Base-by-base conservation (phyloP, 2,329 filamentous ascomycete species). In the Aspergillus nomiae region DNA sequence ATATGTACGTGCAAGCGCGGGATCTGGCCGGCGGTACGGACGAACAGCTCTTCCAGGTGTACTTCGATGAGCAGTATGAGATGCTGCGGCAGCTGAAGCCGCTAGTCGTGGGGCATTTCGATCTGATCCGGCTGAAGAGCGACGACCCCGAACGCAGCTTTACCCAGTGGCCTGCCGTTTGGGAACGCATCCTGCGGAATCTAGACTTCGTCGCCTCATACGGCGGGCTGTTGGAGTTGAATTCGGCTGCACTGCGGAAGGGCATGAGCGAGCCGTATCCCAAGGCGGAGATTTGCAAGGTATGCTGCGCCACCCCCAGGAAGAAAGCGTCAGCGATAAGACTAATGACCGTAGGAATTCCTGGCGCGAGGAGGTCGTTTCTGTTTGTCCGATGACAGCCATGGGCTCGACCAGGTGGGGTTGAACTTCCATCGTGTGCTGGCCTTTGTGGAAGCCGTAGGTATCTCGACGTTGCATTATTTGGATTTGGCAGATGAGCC, bases 371-470 rank as follows among this genome's bases (percentile, higher is more conserved):
- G 89, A 28, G 94, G 95, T 28, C 87, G 86, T 64, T 96, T 98
- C 78, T 96, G 92, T 59, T 85, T 99, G 70, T 97, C 92, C 8
- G 95, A 99, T 76, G 95, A 99, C 78, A 97, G 93, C 76, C 95
- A 99, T 80, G 92, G 92, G 45, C 86, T 92, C 63, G 90, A 86
- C 2, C 94, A 99, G 74, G 85, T 99, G 6, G 92, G 89, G n/a
- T 89, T 92, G 57, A 94, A 96, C 74, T 98, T 95, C 80, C 74
- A 76, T 53, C 86, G 86, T 46, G 87, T 91, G 6, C 78, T 96
- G 62, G 83, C 86, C 1, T 97, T 91, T 75, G 80, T 96, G 61
- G 84, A 87, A 66, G 84, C 66, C 9, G 71, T 73, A 24, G 80
- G 76, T 26, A 79, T 83, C 26, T 61, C 64, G n/a, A 74, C 68